Conservation (phyloP, 176 grass and related monocot species). For the Melocanna baccifera region DNA sequence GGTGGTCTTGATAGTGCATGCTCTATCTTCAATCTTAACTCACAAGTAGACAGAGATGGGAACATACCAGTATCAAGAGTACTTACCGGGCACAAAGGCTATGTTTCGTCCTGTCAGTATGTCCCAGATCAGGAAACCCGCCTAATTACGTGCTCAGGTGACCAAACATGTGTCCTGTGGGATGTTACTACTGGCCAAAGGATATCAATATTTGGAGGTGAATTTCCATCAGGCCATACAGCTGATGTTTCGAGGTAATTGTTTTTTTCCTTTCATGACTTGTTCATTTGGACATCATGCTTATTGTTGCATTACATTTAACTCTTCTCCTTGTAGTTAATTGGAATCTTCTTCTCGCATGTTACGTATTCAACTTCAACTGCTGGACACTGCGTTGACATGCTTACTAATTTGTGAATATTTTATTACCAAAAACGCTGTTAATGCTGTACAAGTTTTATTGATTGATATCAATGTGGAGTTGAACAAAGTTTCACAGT, state of each 20-base stretch:
- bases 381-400: not conserved
- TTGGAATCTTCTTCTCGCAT: not conserved
- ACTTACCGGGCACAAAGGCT: conserved; percentile 95
- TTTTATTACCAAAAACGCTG: conserved; percentile 5
- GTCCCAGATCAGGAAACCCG: conserved; percentile 85
- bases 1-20: conserved; percentile 98
- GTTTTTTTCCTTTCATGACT: conserved; percentile 14
- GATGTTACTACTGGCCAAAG: conserved; percentile 96
- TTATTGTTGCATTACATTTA: not conserved
- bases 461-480: not conserved
- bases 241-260: conserved; percentile 86
- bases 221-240: conserved; percentile 98
- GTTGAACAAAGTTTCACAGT: not conserved
- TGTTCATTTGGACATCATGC: not conserved
- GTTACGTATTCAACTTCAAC: not conserved
- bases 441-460: not conserved
- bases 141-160: conserved; percentile 84
- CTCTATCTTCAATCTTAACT: conserved; percentile 94
- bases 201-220: conserved; percentile 94
- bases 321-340: not conserved
- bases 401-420: conserved; percentile 4
- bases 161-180: conserved; percentile 92
- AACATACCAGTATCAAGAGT: conserved; percentile 77
- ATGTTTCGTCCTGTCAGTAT: conserved; percentile 93
- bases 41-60: conserved; percentile 86